Evolutionary conservation across 768 basidiomycete species (phyloP).

Genomic region (Trametes elegans): DNA sequence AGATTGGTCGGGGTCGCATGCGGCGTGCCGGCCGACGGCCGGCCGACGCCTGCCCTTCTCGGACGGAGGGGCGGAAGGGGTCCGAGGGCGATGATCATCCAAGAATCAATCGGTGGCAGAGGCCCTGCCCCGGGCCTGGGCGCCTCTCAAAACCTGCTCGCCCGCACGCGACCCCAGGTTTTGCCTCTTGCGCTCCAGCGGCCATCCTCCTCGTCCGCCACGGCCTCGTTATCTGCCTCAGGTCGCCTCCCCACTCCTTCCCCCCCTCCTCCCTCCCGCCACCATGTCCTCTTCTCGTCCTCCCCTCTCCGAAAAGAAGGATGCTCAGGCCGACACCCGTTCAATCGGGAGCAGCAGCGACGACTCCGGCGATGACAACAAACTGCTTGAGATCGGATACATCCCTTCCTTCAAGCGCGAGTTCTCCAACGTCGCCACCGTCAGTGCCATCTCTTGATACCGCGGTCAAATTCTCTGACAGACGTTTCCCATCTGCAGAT

Average conservation of each 20-base stretch:
- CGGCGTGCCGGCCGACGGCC: not conserved
- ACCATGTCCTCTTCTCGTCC: conserved; percentile 15
- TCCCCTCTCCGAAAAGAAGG: conserved; percentile 12
- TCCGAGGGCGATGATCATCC: too few species aligned
- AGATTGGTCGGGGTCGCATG: too few species aligned
- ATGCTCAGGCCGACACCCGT: conserved; percentile 13
- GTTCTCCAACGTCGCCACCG: conserved; percentile 81
- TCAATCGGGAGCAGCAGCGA: conserved; percentile 28
- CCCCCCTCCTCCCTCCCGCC: conserved; percentile 7
- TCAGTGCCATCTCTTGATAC: conserved; percentile 30
- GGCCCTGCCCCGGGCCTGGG: not conserved
- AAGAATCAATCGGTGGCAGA: too few species aligned
- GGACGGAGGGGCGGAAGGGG: not conserved
- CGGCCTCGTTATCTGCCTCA: conserved; percentile 15
- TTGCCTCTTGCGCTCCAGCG: not conserved
- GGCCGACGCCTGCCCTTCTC: not conserved
- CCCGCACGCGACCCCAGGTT: conserved; percentile 13
- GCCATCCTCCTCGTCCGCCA: not conserved
- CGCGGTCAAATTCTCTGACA: not conserved
- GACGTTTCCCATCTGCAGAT: conserved; percentile 46
- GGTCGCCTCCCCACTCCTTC: conserved; percentile 8
- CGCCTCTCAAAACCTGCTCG: conserved; percentile 2
- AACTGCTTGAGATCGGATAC: conserved; percentile 66
- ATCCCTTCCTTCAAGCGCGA: conserved; percentile 82
- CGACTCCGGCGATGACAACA: conserved; percentile 54